Conservation (phyloP, 2,329 filamentous ascomycete genomes). For the Chalara sp. region DNA sequence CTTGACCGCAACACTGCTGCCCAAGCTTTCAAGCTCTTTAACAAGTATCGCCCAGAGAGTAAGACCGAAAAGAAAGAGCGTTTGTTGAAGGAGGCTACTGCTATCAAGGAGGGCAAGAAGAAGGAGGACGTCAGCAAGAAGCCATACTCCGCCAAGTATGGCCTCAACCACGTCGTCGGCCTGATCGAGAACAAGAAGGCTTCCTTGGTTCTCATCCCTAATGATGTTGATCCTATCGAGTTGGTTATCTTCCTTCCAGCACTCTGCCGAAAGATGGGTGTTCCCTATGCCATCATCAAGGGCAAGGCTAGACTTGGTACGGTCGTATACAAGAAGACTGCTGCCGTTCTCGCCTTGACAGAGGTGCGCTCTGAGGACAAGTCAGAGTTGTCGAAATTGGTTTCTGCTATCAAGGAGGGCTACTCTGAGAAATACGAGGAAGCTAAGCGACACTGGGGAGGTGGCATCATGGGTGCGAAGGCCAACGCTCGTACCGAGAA, state of each 20-base stretch:
- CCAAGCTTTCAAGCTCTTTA: slow-evolving; percentile 97
- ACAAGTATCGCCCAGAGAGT: slow-evolving; percentile 99
- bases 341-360: slow-evolving; percentile 89
- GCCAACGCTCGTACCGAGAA: slow-evolving; percentile 63
- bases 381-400: slow-evolving; percentile 93
- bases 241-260: slow-evolving; percentile 98
- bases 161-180: slow-evolving; percentile 98
- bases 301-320: slow-evolving; percentile 99
- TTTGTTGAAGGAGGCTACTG: slow-evolving; percentile 94
- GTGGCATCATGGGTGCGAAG: slow-evolving; percentile 99
- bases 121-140: slow-evolving; percentile 99
- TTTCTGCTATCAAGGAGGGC: slow-evolving; percentile 94
- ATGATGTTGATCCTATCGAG: slow-evolving; percentile 99
- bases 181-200: slow-evolving; percentile 99
- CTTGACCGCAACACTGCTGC: slow-evolving; percentile 95
- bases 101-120: slow-evolving; percentile 98
- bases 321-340: slow-evolving; percentile 99
- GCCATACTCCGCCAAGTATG: slow-evolving; percentile 99
- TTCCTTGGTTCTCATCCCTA: slow-evolving; percentile 93
- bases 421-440: slow-evolving; percentile 96
- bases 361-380: slow-evolving; percentile 99
- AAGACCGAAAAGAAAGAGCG: slow-evolving; percentile 99
- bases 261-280: slow-evolving; percentile 99
- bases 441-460: slow-evolving; percentile 90
- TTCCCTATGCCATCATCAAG: slow-evolving; percentile 98